A percentile compares a stretch with the other conserved stretches of the same genome.
These are phyloP conservation scores for Penicillium cosmopolitanum DNA, from an alignment of 495 filamentous ascomycete genomes.

Conservation along the genomic window DNA sequence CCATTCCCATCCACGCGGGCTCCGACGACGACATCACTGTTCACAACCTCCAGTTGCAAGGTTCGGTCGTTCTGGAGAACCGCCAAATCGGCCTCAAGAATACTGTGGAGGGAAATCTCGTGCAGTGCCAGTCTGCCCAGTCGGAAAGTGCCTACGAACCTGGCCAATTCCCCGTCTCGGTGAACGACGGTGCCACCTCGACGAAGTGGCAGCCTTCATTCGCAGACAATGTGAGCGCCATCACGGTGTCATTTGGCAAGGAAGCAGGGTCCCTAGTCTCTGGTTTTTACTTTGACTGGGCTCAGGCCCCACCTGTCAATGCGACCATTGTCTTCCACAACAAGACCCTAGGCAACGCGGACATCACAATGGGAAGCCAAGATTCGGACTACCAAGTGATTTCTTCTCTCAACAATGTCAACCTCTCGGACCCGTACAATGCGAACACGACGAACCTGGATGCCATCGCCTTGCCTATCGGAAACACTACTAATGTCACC, in stretches of 20 bases:
- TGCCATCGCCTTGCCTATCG: conserved; percentile 40
- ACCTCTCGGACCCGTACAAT: conserved; percentile 43
- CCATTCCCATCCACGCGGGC: conserved; percentile 57
- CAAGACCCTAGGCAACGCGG: conserved; percentile 28
- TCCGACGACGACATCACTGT: conserved; percentile 37
- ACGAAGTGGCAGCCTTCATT: conserved; percentile 73
- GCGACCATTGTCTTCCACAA: conserved; percentile 62
- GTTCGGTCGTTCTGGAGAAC: conserved; percentile 62
- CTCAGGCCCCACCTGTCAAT: conserved; percentile 57
- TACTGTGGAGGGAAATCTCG: conserved; percentile 62
- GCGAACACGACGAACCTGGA: conserved; percentile 28
- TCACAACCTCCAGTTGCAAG: conserved; percentile 53
- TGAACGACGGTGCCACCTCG: conserved; percentile 69
- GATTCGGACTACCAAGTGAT: conserved; percentile 23
- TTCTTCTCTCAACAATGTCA: conserved; percentile 31
- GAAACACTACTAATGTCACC: conserved; percentile 53
- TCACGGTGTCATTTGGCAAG: conserved; percentile 53
- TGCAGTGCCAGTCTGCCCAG: conserved; percentile 64
- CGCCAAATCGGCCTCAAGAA: conserved; percentile 49
- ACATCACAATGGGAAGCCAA: conserved; percentile 3
- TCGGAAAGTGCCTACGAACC: conserved; percentile 55
- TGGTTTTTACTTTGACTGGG: conserved; percentile 71
- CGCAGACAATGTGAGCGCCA: conserved; percentile 46
- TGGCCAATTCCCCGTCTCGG: conserved; percentile 74
- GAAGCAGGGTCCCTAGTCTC: conserved; percentile 48